These are phyloP conservation scores for Breynia disticha DNA, from an alignment of 441 rosid species.

Conservation along the genomic window DNA sequence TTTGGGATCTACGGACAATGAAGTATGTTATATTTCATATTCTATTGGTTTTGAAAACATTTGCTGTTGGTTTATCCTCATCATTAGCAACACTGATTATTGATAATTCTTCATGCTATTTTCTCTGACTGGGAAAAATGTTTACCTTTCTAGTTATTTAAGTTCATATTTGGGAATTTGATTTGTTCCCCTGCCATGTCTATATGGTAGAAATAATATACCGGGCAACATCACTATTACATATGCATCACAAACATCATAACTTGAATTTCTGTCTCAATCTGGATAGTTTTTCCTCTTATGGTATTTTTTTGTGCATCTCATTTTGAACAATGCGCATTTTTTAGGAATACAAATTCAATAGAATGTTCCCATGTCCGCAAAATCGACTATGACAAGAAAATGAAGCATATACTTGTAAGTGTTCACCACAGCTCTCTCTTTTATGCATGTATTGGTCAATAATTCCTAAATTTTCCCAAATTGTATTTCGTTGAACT, in stretches of 20 bases:
- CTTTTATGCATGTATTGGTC: slow-evolving; percentile 3
- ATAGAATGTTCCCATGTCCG: slow-evolving; percentile 58
- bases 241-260: too few species aligned
- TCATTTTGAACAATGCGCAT: background rate
- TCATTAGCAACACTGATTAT: too few species aligned
- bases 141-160: too few species aligned
- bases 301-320: too few species aligned
- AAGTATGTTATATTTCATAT: slow-evolving; percentile 37
- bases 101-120: too few species aligned
- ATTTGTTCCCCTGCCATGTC: background rate
- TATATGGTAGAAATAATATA: too few species aligned
- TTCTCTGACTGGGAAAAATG: too few species aligned
- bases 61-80: too few species aligned
- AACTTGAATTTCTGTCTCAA: too few species aligned
- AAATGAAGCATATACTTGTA: slow-evolving; percentile 64
- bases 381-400: slow-evolving; percentile 52
- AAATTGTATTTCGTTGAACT: background rate
- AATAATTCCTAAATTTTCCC: background rate
- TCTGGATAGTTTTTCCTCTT: too few species aligned
- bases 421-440: slow-evolving; percentile 18
- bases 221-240: too few species aligned
- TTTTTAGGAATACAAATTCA: slow-evolving; percentile 61
- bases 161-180: too few species aligned
- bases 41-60: background rate
- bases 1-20: slow-evolving; percentile 79